Percentiles rank a stretch among this genome's conserved stretches.
Conservation (phyloP, 2,329 filamentous ascomycete species). For the Cladosporium sp. region DNA sequence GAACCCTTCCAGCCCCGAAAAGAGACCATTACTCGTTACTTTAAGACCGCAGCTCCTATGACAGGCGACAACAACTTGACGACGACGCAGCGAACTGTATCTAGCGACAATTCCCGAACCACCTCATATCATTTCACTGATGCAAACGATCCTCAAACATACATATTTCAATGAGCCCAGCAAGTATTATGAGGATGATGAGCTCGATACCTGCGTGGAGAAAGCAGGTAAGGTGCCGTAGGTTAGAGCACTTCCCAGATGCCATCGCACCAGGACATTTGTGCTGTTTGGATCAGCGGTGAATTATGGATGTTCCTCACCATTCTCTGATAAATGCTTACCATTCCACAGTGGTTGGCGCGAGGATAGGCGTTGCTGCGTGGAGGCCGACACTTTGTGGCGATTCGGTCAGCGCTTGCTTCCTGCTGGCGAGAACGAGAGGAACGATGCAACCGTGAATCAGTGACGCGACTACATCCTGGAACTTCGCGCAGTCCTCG, state of each 20-base stretch:
- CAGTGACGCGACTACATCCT: neutral
- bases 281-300: neutral
- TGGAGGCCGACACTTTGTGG: neutral
- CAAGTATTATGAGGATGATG: neutral
- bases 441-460: neutral
- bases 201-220: neutral
- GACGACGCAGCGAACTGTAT: too few species aligned
- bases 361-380: neutral
- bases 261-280: neutral
- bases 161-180: neutral
- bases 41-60: too few species aligned
- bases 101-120: too few species aligned
- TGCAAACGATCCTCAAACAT: too few species aligned
- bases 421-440: slow-evolving; percentile 4
- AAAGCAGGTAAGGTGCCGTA: neutral
- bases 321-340: neutral
- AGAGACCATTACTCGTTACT: too few species aligned
- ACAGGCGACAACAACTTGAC: too few species aligned
- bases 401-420: neutral
- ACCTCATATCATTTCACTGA: too few species aligned
- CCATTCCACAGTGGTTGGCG: neutral
- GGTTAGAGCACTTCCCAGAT: neutral
- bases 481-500: neutral
- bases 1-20: too few species aligned
- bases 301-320: neutral